Conservation (phyloP, 139 green algal species). For the Prasinococcaceae sp. region DNA sequence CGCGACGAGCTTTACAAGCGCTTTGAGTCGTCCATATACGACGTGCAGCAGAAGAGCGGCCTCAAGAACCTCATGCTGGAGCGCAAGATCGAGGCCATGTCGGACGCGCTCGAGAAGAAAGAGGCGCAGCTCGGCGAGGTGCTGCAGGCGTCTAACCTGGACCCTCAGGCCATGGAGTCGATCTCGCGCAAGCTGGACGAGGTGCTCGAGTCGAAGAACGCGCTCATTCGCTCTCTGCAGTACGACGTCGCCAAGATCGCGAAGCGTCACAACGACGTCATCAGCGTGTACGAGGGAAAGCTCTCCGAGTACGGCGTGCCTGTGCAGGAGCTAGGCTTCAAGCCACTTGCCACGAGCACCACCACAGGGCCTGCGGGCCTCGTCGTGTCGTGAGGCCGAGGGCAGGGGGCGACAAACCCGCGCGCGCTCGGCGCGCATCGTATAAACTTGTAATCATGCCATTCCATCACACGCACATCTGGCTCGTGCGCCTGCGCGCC, state of each 20-base stretch:
- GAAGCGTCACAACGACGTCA: slow-evolving; percentile 79
- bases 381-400: too few relatives aligned
- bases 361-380: slow-evolving; percentile 50
- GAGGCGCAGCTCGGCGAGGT: slow-evolving; percentile 67
- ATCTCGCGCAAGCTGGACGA: slow-evolving; percentile 54
- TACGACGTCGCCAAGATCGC: slow-evolving; percentile 68
- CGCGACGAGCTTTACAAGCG: slow-evolving; percentile 56
- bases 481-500: too few relatives aligned
- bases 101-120: slow-evolving; percentile 24
- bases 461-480: too few relatives aligned
- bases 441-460: too few relatives aligned
- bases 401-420: too few relatives aligned
- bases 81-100: slow-evolving; percentile 44
- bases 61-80: slow-evolving; percentile 41
- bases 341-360: slow-evolving; percentile 60
- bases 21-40: slow-evolving; percentile 58
- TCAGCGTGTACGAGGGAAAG: slow-evolving; percentile 72
- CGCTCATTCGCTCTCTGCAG: slow-evolving; percentile 53
- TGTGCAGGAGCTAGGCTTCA: slow-evolving; percentile 64
- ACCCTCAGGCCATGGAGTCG: slow-evolving; percentile 44
- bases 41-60: slow-evolving; percentile 52
- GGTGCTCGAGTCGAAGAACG: slow-evolving; percentile 68
- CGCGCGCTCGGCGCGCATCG: too few relatives aligned
- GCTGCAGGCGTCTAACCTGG: slow-evolving; percentile 59
- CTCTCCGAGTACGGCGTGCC: slow-evolving; percentile 63